phyloP scores from a whole-genome alignment of 2,329 filamentous ascomycete species.

The Coniochaeta sp. region DNA sequence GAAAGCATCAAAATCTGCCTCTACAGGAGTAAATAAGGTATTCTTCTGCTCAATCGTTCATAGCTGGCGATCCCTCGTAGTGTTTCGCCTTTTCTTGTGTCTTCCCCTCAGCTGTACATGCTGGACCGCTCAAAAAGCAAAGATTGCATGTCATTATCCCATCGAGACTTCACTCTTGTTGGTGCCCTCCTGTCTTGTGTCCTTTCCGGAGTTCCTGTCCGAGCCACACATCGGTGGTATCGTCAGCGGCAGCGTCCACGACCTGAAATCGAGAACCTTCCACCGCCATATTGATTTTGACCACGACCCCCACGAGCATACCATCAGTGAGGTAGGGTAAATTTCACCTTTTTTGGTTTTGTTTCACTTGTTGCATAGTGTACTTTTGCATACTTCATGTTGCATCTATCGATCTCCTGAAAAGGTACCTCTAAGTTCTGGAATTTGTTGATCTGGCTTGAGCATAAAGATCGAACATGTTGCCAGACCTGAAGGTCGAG shows the following conservation, averaged over 20 bases:
- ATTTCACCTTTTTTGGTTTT: too few species aligned
- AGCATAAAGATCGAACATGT: too few species aligned
- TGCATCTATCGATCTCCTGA: too few species aligned
- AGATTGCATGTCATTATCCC: background rate
- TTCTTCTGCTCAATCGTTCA: background rate
- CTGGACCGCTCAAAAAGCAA: background rate
- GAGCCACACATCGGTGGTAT: background rate
- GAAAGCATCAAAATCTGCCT: background rate
- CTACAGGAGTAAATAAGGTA: too few species aligned
- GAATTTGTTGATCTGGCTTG: too few species aligned
- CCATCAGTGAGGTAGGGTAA: too few species aligned
- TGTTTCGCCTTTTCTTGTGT: background rate
- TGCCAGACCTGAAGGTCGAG: too few species aligned
- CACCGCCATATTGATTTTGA: background rate
- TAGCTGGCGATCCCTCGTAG: background rate
- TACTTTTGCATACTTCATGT: too few species aligned
- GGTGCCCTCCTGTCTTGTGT: background rate
- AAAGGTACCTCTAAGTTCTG: too few species aligned
- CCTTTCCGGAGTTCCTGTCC: background rate
- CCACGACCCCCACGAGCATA: background rate
- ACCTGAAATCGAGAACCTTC: background rate
- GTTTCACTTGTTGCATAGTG: too few species aligned
- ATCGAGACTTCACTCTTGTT: background rate
- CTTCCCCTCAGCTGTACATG: background rate
- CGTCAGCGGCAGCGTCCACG: background rate